Base-by-base conservation (phyloP, 768 basidiomycete species). In the Mycena vitilis region DNA sequence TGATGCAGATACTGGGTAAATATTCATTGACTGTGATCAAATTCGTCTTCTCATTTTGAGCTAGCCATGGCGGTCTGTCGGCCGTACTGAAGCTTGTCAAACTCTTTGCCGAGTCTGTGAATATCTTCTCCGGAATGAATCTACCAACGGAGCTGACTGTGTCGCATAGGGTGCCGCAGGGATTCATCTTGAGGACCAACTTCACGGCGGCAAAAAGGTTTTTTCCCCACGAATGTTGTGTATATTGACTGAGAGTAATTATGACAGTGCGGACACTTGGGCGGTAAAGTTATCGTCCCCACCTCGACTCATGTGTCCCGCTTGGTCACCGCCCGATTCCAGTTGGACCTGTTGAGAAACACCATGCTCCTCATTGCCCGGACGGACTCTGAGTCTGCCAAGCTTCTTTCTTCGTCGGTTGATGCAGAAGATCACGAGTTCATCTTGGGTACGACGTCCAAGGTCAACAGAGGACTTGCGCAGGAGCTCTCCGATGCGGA, bases 81-180 rank as follows among this genome's bases (percentile, higher is more conserved):
- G 88, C 95, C 16, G 93, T 97, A 57, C 95, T 98, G 92, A 98
- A 98, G 81, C 86, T 98, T 10, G 89, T 89, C 44, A 98, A 98
- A 75, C 84, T 96, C 23, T 97, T 98, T 74, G 96, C 94, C n/a
- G 96, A 98, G 83, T 92, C 93, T 60, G 91, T 91, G 74, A 77
- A 81, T 77, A 59, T 18, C 11, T 44, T 30, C 2, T 40, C 10
- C 40, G 11, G 15, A 10, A 8, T 15, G 15, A 40, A 15, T 40
- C 10, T 9, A 40, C 10, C 40, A 40, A 15, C 40, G 11, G 11
- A 44, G 18, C 40, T 55, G 48, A 71, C 37, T 23, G 20, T 63
- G 34, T 36, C 23, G 56, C 36, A 48, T 69, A 93, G 87, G 96
- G 96, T 30, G 93, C 94, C 16, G 87, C 96, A 11, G 96, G 87